Percentiles rank a stretch among this genome's conserved stretches.
Evolutionary conservation across 148 eudicot species (phyloP).

Genomic region (Nyssa sinensis): DNA sequence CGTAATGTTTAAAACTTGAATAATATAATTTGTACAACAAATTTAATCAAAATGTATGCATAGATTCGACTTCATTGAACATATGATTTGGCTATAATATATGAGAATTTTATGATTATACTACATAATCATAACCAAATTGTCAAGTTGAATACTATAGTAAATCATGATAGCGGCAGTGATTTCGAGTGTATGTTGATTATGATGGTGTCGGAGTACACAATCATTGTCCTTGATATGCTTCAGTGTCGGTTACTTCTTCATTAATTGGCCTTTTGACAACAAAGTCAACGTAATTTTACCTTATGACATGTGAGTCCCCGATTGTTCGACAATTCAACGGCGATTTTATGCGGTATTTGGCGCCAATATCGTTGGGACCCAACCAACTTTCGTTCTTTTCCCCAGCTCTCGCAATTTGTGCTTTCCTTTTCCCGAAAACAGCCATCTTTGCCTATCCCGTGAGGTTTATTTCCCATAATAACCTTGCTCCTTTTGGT

Average conservation of each 20-base stretch:
- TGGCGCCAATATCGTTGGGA: slow-evolving; percentile 4
- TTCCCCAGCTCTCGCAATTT: not conserved
- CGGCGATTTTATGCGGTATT: slow-evolving; percentile 6
- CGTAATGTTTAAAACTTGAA: too few species aligned
- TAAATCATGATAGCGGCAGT: not conserved
- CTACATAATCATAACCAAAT: too few species aligned
- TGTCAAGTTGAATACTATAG: too few species aligned
- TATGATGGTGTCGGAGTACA: not conserved
- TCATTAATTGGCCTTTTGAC: not conserved
- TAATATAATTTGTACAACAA: too few species aligned
- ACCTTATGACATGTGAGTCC: not conserved
- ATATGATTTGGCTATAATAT: too few species aligned
- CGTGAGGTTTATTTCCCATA: not conserved
- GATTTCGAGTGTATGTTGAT: not conserved
- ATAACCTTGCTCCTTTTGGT: not conserved
- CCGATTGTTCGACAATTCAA: slow-evolving; percentile 5
- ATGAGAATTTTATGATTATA: too few species aligned
- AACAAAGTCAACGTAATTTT: not conserved
- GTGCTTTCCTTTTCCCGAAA: slow-evolving; percentile 8
- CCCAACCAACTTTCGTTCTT: slow-evolving; percentile 1
- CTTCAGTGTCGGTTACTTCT: not conserved
- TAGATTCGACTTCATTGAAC: too few species aligned
- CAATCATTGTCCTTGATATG: not conserved
- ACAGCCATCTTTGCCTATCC: not conserved
- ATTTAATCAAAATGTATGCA: too few species aligned